These are phyloP conservation scores for Papilionanthe hybrid DNA, from an alignment of 116 monocot genomes.

Conservation along the genomic window DNA sequence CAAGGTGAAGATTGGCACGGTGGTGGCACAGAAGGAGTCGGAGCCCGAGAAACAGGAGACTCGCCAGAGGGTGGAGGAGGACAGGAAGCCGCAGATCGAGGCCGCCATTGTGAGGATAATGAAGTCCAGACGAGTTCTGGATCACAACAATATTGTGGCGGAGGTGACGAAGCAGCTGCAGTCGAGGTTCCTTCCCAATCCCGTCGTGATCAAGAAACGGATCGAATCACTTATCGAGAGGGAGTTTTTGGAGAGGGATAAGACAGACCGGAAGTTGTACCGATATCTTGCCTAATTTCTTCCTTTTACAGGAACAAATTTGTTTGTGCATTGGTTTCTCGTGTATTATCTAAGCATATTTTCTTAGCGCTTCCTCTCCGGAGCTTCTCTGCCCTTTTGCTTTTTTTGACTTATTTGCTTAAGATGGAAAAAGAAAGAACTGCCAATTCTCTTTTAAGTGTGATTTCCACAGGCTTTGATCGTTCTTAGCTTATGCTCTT, in stretches of 20 bases:
- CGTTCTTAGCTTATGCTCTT: too few species aligned
- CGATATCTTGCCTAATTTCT: conserved; percentile 69
- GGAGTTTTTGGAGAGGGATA: conserved; percentile 94
- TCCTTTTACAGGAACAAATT: not conserved
- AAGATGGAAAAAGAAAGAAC: conserved; percentile 10
- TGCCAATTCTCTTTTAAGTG: conserved; percentile 1
- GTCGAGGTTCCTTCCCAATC: conserved; percentile 79
- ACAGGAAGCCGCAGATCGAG: conserved; percentile 90
- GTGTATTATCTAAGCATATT: conserved; percentile 1
- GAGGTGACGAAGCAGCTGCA: conserved; percentile 92
- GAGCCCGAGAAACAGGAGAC: conserved; percentile 95
- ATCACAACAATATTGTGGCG: conserved; percentile 86
- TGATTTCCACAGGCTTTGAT: not conserved
- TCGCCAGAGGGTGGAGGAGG: conserved; percentile 86
- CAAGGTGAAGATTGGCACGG: conserved; percentile 94
- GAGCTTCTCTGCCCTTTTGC: not conserved
- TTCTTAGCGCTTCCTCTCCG: conserved; percentile 3
- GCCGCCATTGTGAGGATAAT: conserved; percentile 93
- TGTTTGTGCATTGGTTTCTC: not conserved
- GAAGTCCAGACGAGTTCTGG: conserved; percentile 81
- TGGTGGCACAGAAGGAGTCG: conserved; percentile 79
- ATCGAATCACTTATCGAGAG: conserved; percentile 89
- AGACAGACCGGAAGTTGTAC: conserved; percentile 75
- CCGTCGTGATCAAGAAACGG: conserved; percentile 84
- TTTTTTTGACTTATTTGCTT: conserved; percentile 2